Percentiles rank a stretch among this genome's conserved stretches.
Conservation (phyloP, 306 rosid genomes). For the Cicer chorassanicum region DNA sequence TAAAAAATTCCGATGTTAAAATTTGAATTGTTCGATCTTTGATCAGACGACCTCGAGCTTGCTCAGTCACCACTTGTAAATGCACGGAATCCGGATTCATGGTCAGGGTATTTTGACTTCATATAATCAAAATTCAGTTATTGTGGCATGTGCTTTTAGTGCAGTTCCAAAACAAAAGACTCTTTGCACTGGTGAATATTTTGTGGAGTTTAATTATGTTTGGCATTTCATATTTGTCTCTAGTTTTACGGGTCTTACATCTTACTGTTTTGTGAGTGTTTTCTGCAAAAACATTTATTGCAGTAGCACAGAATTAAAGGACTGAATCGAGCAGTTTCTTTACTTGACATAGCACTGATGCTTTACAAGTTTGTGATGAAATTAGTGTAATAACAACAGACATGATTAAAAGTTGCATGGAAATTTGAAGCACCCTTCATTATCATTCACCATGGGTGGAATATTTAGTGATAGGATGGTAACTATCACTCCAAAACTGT, state of each 20-base stretch:
- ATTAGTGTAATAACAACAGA: constrained; percentile 4
- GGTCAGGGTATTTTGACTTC: no score
- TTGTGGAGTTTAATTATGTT: background rate
- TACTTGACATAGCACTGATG: background rate
- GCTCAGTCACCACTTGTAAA: no score
- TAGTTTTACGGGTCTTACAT: background rate
- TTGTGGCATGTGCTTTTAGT: background rate
- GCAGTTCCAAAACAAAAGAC: constrained; percentile 7
- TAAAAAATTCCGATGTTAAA: no score
- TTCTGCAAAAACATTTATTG: background rate
- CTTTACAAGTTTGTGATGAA: constrained; percentile 14
- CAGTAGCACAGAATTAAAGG: background rate
- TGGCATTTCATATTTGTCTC: constrained; percentile 3
- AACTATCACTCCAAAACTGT: background rate
- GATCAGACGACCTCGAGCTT: no score
- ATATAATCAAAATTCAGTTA: background rate
- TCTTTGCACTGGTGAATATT: background rate
- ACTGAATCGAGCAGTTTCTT: background rate
- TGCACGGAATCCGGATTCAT: no score
- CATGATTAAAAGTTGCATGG: constrained; percentile 20
- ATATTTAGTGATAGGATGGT: background rate
- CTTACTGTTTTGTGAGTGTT: background rate
- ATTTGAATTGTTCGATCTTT: no score
- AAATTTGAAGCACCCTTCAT: background rate
- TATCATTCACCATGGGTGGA: background rate